Percentiles rank a stretch among this genome's conserved stretches.
Evolutionary conservation across 805 yeast genomes (phyloP).

Genomic region (Kodamaea jinghongensis): DNA sequence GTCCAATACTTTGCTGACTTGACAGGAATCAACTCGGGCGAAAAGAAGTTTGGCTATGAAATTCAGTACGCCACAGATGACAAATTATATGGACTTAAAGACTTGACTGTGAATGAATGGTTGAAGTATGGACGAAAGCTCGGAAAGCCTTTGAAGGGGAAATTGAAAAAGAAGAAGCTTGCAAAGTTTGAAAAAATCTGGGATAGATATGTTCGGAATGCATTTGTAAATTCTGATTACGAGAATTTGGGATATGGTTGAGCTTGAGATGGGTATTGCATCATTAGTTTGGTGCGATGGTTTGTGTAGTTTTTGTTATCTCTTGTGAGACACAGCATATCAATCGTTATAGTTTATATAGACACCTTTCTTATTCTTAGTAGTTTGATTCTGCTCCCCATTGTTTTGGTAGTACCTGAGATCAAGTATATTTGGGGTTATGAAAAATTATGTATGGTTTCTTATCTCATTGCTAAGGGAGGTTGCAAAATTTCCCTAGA

Average conservation of each 20-base stretch:
- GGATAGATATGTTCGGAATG: conserved; percentile 53
- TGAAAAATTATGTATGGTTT: not conserved
- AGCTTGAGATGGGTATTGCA: too few relatives aligned
- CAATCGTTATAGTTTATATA: not conserved
- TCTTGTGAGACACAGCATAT: too few relatives aligned
- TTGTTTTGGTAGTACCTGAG: too few relatives aligned
- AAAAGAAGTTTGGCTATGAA: conserved; percentile 52
- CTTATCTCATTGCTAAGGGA: too few relatives aligned
- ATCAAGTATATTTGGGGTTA: too few relatives aligned
- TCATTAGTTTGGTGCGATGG: too few relatives aligned
- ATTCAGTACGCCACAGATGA: conserved; percentile 71
- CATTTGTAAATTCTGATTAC: conserved; percentile 66
- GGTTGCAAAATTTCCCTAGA: too few relatives aligned
- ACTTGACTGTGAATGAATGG: conserved; percentile 62
- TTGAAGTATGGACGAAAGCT: conserved; percentile 53
- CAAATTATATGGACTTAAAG: conserved; percentile 49
- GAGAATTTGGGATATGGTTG: conserved; percentile 48
- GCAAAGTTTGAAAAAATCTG: conserved; percentile 45
- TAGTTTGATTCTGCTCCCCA: too few relatives aligned
- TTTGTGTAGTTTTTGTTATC: too few relatives aligned
- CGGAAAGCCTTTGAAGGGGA: conserved; percentile 39
- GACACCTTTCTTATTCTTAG: too few relatives aligned
- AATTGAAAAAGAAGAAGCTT: conserved; percentile 14
- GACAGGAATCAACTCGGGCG: conserved; percentile 41
- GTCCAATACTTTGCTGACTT: conserved; percentile 75